Conservation (phyloP, 495 filamentous ascomycete genomes). For the Geopyxis carbonaria region DNA sequence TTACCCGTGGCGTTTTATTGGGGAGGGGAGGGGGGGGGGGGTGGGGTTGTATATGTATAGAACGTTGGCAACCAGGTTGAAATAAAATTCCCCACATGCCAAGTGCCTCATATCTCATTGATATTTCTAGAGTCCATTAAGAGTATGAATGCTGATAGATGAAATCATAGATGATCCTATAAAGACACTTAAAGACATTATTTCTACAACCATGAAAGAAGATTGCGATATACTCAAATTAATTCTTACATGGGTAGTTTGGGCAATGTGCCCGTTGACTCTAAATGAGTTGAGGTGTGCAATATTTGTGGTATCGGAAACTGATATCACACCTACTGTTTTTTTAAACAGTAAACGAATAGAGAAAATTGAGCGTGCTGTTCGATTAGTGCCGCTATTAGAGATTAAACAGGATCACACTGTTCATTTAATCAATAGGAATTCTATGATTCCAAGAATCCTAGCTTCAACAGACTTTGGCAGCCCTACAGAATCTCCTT, state of each 20-base stretch:
- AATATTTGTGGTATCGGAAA: conserved; percentile 5
- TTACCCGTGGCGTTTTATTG: no score
- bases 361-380: background rate
- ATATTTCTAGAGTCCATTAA: no score
- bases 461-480: conserved; percentile 12
- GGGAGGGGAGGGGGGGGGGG: no score
- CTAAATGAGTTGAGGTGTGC: conserved; percentile 11
- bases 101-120: no score
- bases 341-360: conserved; percentile 7
- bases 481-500: conserved; percentile 1
- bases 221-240: conserved; percentile 2
- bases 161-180: no score
- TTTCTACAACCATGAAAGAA: no score
- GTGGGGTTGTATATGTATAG: no score
- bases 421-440: conserved; percentile 10
- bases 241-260: conserved; percentile 13
- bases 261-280: conserved; percentile 6
- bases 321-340: conserved; percentile 7
- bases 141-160: no score
- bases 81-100: no score
- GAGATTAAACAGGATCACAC: conserved; percentile 5
- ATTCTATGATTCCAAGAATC: no score
- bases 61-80: no score
- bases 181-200: no score
- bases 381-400: conserved; percentile 6